Conservation (phyloP, 768 basidiomycete species). For the Phylloporus sp. region DNA sequence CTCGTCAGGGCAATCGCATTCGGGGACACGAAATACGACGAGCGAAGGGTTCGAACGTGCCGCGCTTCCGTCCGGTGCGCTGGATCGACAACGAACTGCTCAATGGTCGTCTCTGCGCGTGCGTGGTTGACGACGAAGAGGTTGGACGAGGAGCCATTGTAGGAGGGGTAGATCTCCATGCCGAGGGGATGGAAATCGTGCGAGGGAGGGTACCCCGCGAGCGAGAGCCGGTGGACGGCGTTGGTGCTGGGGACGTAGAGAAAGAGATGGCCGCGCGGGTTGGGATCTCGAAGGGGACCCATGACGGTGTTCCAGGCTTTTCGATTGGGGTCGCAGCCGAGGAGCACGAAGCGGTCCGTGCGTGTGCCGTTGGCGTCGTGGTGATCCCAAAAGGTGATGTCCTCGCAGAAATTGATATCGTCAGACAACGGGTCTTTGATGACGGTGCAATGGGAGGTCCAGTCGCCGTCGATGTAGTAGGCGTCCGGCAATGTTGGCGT, state of each 20-base stretch:
- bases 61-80: constrained; percentile 38
- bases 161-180: constrained; percentile 51
- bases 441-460: constrained; percentile 40
- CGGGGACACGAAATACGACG: constrained; percentile 55
- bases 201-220: constrained; percentile 48
- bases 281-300: constrained; percentile 61
- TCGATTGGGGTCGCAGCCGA: constrained; percentile 41
- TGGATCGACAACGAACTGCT: constrained; percentile 58
- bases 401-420: constrained; percentile 53
- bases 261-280: constrained; percentile 59
- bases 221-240: constrained; percentile 36
- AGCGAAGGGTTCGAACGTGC: constrained; percentile 57
- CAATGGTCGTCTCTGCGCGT: constrained; percentile 53
- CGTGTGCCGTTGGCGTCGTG: constrained; percentile 36
- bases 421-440: constrained; percentile 31
- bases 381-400: constrained; percentile 62
- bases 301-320: constrained; percentile 72
- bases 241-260: constrained; percentile 35
- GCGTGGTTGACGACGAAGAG: constrained; percentile 71
- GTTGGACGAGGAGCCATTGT: constrained; percentile 43
- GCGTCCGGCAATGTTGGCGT: constrained; percentile 43
- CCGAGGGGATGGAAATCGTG: constrained; percentile 75
- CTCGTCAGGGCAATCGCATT: constrained; percentile 65
- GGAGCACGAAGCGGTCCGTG: constrained; percentile 40
- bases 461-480: constrained; percentile 50